phyloP scores from a whole-genome alignment of 1,139 yeast species.

The Taphrina deformans region DNA sequence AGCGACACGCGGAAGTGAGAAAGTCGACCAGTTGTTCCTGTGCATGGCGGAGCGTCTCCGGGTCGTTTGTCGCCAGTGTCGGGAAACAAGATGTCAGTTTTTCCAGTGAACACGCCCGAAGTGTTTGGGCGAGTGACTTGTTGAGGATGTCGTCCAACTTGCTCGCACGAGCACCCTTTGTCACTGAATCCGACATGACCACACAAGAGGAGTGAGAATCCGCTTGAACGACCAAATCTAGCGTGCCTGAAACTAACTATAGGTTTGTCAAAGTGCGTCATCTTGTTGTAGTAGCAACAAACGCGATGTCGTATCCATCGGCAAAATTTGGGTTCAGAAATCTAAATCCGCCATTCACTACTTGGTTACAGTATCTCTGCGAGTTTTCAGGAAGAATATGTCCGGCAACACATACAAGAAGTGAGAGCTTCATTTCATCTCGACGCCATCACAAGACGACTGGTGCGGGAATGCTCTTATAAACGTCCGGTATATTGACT shows the following conservation, averaged over 20 bases:
- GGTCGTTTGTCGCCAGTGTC: constrained; percentile 21
- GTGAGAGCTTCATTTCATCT: no score
- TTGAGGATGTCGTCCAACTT: constrained; percentile 22
- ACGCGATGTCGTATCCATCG: not conserved
- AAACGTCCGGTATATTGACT: no score
- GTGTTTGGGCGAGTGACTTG: constrained; percentile 1
- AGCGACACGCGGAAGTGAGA: not conserved
- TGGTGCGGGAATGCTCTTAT: no score
- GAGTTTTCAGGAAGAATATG: no score
- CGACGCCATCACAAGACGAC: no score
- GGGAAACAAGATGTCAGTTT: constrained; percentile 29
- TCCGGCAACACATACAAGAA: no score
- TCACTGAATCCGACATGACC: not conserved
- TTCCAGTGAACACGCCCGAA: constrained; percentile 18
- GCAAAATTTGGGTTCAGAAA: not conserved
- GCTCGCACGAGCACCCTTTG: constrained; percentile 16
- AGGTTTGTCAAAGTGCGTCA: not conserved
- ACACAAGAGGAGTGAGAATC: no score
- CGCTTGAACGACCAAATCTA: not conserved
- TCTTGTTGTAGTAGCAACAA: constrained; percentile 4
- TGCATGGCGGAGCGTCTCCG: constrained; percentile 19
- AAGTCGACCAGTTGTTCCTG: constrained; percentile 18
- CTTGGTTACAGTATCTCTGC: no score
- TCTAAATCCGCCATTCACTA: no score
- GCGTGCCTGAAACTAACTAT: not conserved